A percentile compares a stretch with the other conserved stretches of the same genome.
These are phyloP conservation scores for Gynandropsis gynandra DNA, from an alignment of 345 rosid genomes.

Conservation along the genomic window DNA sequence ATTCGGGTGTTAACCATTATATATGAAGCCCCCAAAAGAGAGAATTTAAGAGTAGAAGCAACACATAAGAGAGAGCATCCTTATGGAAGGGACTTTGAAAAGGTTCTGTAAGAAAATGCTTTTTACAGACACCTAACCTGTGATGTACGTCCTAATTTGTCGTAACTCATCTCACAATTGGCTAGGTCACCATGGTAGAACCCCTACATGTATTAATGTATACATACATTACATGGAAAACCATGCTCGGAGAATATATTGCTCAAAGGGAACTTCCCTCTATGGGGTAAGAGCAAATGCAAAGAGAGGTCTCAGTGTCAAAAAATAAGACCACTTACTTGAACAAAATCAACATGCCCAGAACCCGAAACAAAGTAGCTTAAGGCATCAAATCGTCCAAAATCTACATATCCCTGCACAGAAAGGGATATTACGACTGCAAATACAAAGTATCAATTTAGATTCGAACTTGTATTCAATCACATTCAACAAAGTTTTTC, in stretches of 20 bases:
- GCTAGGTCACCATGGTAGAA: conserved; percentile 72
- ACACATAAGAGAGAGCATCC: not conserved
- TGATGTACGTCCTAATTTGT: conserved; percentile 88
- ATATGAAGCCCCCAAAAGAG: too few species aligned
- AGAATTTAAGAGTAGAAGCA: not conserved
- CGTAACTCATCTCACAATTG: conserved; percentile 71
- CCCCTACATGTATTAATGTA: conserved; percentile 35
- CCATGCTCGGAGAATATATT: not conserved
- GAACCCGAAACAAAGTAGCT: conserved; percentile 60
- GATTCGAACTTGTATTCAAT: not conserved
- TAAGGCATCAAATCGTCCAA: conserved; percentile 59
- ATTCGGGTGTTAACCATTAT: not conserved
- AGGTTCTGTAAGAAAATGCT: not conserved
- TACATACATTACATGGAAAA: conserved; percentile 9
- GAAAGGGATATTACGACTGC: conserved; percentile 3
- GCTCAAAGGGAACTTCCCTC: too few species aligned
- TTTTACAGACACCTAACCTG: conserved; percentile 42
- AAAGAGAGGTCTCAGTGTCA: not conserved
- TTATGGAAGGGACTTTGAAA: conserved; percentile 8
- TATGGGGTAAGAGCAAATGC: conserved; percentile 5
- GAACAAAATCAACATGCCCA: conserved; percentile 56
- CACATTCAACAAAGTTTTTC: conserved; percentile 9
- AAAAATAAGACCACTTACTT: conserved; percentile 36
- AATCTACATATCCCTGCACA: conserved; percentile 85
- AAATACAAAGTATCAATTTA: not conserved